Percentiles rank a stretch among this genome's conserved stretches.
These are phyloP conservation scores for Ceratocystiopsis brevicomis DNA, from an alignment of 2,329 filamentous ascomycete genomes.

Conservation along the genomic window DNA sequence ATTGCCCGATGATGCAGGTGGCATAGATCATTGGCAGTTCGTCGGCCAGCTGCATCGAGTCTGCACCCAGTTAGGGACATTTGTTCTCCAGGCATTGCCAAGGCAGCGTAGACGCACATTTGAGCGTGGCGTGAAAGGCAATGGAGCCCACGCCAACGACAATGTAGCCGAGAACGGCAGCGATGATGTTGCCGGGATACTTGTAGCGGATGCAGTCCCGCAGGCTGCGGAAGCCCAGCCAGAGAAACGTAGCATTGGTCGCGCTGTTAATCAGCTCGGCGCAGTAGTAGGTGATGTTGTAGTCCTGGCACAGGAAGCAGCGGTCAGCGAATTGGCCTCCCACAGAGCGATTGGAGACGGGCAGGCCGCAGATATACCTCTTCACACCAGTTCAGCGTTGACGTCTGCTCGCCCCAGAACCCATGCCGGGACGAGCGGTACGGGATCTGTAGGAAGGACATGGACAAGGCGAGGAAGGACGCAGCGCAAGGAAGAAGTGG, in stretches of 20 bases:
- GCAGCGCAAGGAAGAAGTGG: background rate
- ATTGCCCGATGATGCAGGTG: conserved; percentile 36
- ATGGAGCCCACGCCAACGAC: conserved; percentile 35
- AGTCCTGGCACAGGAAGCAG: conserved; percentile 11
- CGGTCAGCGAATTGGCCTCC: background rate
- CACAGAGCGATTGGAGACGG: background rate
- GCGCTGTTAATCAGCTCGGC: conserved; percentile 36
- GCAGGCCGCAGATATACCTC: conserved; percentile 12
- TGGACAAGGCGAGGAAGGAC: background rate
- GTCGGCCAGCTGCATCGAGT: conserved; percentile 41
- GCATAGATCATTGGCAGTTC: conserved; percentile 43
- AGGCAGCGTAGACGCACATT: conserved; percentile 22
- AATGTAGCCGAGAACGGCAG: conserved; percentile 37
- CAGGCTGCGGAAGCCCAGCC: conserved; percentile 57
- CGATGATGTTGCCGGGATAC: conserved; percentile 58
- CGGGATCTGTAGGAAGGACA: conserved; percentile 12
- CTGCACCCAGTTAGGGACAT: conserved; percentile 14
- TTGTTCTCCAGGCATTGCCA: background rate
- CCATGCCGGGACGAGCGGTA: conserved; percentile 19
- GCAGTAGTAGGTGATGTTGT: conserved; percentile 19
- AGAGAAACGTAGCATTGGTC: conserved; percentile 69
- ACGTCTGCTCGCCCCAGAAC: conserved; percentile 20
- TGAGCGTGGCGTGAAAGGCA: conserved; percentile 36
- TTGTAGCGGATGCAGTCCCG: conserved; percentile 50
- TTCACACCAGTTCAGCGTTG: conserved; percentile 22